Base-by-base conservation (phyloP, 441 rosid species). In the Aleurites moluccanus region DNA sequence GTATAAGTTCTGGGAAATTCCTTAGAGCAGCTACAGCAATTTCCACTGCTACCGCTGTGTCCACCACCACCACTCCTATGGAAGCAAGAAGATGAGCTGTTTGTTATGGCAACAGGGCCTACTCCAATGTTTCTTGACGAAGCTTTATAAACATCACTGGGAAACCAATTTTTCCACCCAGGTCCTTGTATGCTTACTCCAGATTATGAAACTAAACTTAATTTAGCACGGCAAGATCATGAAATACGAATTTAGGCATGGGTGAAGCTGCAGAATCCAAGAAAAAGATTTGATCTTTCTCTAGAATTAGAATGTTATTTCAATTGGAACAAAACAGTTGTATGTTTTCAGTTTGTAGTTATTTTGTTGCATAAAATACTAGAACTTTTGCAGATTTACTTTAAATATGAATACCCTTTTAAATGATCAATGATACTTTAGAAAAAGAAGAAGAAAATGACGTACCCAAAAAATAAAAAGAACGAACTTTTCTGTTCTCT, bases 21-120 rank as follows among this genome's bases (percentile, higher is more conserved):
- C 38, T 61, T 49, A 18, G 77, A 68, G 55, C 69, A n/a, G 60
- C 80, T 33, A 33, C 49, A 70, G 0, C 33, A 60, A 14, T 59
- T 35, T 23, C 73, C 33, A 33, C 79, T n/a, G 5, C 13, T 9
- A 38, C 40, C 40, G 7, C 40, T 38, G 40, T 38, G 70, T 59
- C 73, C 62, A 10, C 47, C 15, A 13, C 50, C 18, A 7, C 75
- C 66, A 30, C 68, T 27, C 6, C 64, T 23, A 16, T 40, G 30
- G 68, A 70, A 62, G 52, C 77, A 61, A 33, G 75, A 70, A 8
- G 81, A 75, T 44, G 70, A 63, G 45, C 4, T 69, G 21, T 67
- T 70, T 50, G 72, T 50, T 60, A 15, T 59, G 33, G 28, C 14
- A 45, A 71, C 52, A 23, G 45, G 5, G 56, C 50, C 35, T 18